A percentile compares a stretch with the other conserved stretches of the same genome.
phyloP scores from a whole-genome alignment of 192 early-diverging fungal species.

The Coemansia sp. region DNA sequence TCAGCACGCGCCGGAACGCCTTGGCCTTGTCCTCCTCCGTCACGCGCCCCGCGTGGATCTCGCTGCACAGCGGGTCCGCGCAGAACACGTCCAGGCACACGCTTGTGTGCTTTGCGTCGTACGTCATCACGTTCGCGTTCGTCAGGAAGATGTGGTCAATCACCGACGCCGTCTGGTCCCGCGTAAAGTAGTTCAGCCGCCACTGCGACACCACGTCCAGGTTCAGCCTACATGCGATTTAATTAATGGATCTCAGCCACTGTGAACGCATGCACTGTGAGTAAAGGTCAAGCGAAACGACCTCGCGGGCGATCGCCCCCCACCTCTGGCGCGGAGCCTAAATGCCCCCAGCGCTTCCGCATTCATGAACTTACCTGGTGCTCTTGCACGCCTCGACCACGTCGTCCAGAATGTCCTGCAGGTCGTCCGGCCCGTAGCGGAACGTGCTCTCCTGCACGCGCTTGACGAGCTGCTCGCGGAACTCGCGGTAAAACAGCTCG shows the following conservation, averaged over 20 bases:
- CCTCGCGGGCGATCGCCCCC: too few species aligned
- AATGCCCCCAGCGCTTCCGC: too few species aligned
- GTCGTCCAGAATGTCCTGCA: constrained; percentile 44
- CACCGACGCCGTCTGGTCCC: constrained; percentile 48
- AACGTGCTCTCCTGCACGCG: constrained; percentile 51
- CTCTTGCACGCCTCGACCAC: constrained; percentile 47
- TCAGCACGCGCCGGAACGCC: constrained; percentile 51
- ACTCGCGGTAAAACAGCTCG: constrained; percentile 50
- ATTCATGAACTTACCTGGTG: constrained; percentile 53
- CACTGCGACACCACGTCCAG: constrained; percentile 55
- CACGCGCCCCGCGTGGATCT: constrained; percentile 46
- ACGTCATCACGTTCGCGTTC: constrained; percentile 51
- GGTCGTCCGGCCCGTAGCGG: constrained; percentile 35
- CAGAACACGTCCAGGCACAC: constrained; percentile 43
- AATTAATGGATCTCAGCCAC: background rate
- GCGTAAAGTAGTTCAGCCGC: constrained; percentile 50
- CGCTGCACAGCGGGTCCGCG: constrained; percentile 52
- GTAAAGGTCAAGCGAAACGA: too few species aligned
- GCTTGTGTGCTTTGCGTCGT: constrained; percentile 43
- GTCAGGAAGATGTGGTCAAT: constrained; percentile 50
- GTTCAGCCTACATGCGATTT: constrained; percentile 19
- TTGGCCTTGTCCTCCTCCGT: constrained; percentile 50
- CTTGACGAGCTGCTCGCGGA: constrained; percentile 48
- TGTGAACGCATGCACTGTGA: constrained; percentile 1
- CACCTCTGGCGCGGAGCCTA: too few species aligned